These are phyloP conservation scores for Hypsizygus marmoreus DNA, from an alignment of 768 basidiomycete genomes.

Conservation along the genomic window DNA sequence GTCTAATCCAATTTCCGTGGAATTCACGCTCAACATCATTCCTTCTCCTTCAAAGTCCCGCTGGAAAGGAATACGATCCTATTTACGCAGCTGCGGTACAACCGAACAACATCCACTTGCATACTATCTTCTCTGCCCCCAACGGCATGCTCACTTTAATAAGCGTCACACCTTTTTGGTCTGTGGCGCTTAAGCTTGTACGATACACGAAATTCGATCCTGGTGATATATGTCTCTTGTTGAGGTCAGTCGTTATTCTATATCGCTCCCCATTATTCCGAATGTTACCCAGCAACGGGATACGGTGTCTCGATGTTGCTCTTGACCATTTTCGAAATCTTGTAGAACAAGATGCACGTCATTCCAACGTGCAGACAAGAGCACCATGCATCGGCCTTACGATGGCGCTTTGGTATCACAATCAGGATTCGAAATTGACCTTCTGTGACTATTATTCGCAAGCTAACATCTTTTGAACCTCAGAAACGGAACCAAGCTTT, in stretches of 20 bases:
- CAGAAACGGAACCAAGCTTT: slow-evolving; percentile 56
- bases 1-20: neutral
- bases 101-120: slow-evolving; percentile 50
- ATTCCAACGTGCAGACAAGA: too few species aligned
- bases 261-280: neutral
- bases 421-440: neutral
- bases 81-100: slow-evolving; percentile 56
- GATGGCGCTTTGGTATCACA: slow-evolving; percentile 5
- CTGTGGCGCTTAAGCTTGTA: slow-evolving; percentile 71
- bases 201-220: slow-evolving; percentile 66
- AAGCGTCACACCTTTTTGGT: slow-evolving; percentile 72
- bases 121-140: slow-evolving; percentile 57
- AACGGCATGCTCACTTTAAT: slow-evolving; percentile 54
- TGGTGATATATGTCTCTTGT: slow-evolving; percentile 64
- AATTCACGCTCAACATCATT: neutral
- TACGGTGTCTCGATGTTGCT: too few species aligned
- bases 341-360: too few species aligned
- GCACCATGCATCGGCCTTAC: neutral
- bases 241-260: slow-evolving; percentile 47
- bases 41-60: slow-evolving; percentile 20
- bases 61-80: slow-evolving; percentile 51
- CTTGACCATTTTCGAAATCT: neutral
- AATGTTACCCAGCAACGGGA: neutral
- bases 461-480: slow-evolving; percentile 29
- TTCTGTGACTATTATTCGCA: too few species aligned